Base-by-base conservation (phyloP, 1,284 basidiomycete species). In the Cystobasidium sp. region DNA sequence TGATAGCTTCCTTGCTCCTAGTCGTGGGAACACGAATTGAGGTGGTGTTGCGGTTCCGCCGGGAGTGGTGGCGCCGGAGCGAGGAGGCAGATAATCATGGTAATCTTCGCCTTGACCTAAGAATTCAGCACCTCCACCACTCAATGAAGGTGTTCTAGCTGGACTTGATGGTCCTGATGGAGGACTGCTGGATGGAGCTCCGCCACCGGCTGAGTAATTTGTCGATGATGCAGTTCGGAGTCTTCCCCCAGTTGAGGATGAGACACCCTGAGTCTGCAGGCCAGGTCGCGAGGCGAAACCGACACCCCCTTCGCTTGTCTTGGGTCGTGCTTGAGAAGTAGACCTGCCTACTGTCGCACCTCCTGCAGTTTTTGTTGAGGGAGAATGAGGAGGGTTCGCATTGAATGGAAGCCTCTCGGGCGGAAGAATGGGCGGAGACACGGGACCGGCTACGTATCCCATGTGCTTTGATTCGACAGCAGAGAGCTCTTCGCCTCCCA, bases 21-120 rank as follows among this genome's bases (percentile, higher is more conserved):
- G 55, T 49, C 77, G 77, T 52, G 76, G 74, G 56, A 80, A 80
- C 64, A 80, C 77, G 76, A 80, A 80, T 67, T 80, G 79, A n/a
- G 79, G 79, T 39, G 79, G 79, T 1, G 79, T 80, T 20, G 71
- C 76, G 2, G 79, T 77, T 16, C 77, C 79, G 18, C 78, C 78
- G 22, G 74, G 67, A 39, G 68, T 66, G 22, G 46, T 62, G 8
- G 68, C 61, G 12, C 67, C 67, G n/a, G 51, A 58, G 20, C 55
- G 56, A 22, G 75, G 75, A 37, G 74, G 74, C 10, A 76, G 44
- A 46, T 44, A 74, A 20, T 58, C 24, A 43, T 76, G 75, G 39
- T 76, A 76, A 44, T 76, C 75, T 59, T 76, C 70, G n/a, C 75
- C 75, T 56, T 47, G 46, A 6, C 41, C 58, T 37, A 67, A 47